phyloP scores from a whole-genome alignment of 1,284 basidiomycete genomes.

The Cerioporus squamosus region DNA sequence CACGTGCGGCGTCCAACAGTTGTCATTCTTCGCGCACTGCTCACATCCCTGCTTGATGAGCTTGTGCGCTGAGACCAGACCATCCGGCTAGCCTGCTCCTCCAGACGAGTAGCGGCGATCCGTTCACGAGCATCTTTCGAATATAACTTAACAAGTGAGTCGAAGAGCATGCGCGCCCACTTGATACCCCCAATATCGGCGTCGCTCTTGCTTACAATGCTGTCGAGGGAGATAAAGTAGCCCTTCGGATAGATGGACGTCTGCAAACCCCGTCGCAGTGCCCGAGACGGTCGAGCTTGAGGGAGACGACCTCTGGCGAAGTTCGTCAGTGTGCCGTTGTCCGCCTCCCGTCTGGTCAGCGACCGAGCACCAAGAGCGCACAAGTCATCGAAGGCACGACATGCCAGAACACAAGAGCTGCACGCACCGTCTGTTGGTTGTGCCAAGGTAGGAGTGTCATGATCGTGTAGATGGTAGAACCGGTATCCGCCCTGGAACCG shows the following conservation, averaged over 20 bases:
- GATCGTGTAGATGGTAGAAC: no score
- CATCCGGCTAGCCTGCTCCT: slow-evolving; percentile 86
- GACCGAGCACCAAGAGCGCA: background rate
- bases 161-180: slow-evolving; percentile 92
- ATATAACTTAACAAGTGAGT: slow-evolving; percentile 96
- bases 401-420: background rate
- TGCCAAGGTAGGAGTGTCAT: no score
- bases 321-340: slow-evolving; percentile 84
- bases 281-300: slow-evolving; percentile 93
- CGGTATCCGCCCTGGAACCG: no score
- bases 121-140: slow-evolving; percentile 97
- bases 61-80: slow-evolving; percentile 89
- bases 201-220: slow-evolving; percentile 87
- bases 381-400: no score
- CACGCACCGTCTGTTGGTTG: slow-evolving; percentile 70
- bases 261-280: slow-evolving; percentile 72
- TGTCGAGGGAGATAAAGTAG: slow-evolving; percentile 94
- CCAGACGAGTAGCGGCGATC: slow-evolving; percentile 96
- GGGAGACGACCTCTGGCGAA: slow-evolving; percentile 95
- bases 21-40: slow-evolving; percentile 94
- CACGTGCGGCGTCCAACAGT: slow-evolving; percentile 97
- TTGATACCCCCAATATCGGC: slow-evolving; percentile 99
- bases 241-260: slow-evolving; percentile 96
- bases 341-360: slow-evolving; percentile 64
- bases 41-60: slow-evolving; percentile 95